Evolutionary conservation across 2,329 filamentous ascomycete genomes (phyloP).

Genomic region (Biscogniauxia marginata): DNA sequence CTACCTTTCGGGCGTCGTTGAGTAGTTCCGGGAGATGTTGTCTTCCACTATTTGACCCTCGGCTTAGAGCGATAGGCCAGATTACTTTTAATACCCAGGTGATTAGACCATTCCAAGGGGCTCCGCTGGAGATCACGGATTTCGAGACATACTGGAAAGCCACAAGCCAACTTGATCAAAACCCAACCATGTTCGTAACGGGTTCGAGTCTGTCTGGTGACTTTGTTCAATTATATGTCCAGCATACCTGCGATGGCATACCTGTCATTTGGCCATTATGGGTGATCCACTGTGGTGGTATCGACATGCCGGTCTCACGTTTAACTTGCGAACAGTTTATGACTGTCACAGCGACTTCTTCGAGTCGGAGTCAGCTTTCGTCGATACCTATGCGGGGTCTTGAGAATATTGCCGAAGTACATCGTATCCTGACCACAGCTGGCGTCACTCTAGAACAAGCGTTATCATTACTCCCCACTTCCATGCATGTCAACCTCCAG

Average conservation of each 20-base stretch:
- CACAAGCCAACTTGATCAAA: slow-evolving; percentile 86
- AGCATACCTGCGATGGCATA: slow-evolving; percentile 83
- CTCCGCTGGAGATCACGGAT: slow-evolving; percentile 92
- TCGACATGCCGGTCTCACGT: slow-evolving; percentile 80
- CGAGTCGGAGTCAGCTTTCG: slow-evolving; percentile 43
- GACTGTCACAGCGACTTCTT: slow-evolving; percentile 45
- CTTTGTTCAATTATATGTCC: slow-evolving; percentile 87
- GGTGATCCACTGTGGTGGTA: slow-evolving; percentile 71
- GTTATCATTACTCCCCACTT: slow-evolving; percentile 69
- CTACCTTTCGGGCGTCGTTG: slow-evolving; percentile 73
- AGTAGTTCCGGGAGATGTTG: slow-evolving; percentile 79
- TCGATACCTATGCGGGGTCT: slow-evolving; percentile 46
- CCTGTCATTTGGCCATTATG: slow-evolving; percentile 87
- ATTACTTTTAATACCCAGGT: slow-evolving; percentile 94
- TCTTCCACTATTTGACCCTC: slow-evolving; percentile 87
- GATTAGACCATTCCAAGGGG: slow-evolving; percentile 91
- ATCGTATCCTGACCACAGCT: slow-evolving; percentile 69
- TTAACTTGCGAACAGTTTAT: slow-evolving; percentile 73
- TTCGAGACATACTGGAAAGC: slow-evolving; percentile 99
- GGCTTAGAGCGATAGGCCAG: slow-evolving; percentile 86
- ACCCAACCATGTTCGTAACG: slow-evolving; percentile 83
- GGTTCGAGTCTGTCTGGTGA: slow-evolving; percentile 95
- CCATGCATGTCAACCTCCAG: slow-evolving; percentile 89
- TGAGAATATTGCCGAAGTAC: slow-evolving; percentile 61
- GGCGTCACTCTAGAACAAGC: slow-evolving; percentile 80